These are phyloP conservation scores for Acanthamoeba lenticulata DNA, from an alignment of 208 protist genomes.

Conservation along the genomic window DNA sequence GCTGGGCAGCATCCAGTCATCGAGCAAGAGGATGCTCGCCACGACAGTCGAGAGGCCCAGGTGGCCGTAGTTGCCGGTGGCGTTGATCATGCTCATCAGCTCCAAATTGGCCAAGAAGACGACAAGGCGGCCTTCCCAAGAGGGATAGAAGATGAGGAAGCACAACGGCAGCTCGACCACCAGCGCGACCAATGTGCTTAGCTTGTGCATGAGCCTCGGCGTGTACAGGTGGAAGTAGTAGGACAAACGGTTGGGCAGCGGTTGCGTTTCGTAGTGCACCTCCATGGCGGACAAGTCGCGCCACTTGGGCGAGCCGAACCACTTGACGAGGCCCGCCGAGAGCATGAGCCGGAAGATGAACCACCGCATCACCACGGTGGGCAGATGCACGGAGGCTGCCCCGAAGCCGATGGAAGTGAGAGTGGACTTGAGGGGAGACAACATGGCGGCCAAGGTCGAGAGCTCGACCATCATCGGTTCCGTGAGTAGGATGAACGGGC, in stretches of 20 bases:
- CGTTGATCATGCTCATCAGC: conserved; percentile 48
- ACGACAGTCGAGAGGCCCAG: not conserved
- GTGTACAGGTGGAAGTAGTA: conserved; percentile 39
- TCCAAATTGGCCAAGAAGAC: not conserved
- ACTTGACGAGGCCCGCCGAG: conserved; percentile 46
- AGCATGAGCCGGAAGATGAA: conserved; percentile 43
- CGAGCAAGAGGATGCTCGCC: conserved; percentile 41
- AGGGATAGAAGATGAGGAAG: conserved; percentile 43
- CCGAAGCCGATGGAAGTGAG: not conserved
- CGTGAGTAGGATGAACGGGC: conserved; percentile 46
- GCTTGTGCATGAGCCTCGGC: not conserved
- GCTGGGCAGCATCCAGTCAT: conserved; percentile 52
- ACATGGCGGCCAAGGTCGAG: not conserved
- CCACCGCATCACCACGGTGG: not conserved
- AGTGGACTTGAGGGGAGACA: not conserved
- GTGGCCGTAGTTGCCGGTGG: conserved; percentile 11
- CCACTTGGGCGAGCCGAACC: conserved; percentile 46
- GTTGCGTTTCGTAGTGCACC: conserved; percentile 61
- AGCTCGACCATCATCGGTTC: conserved; percentile 59
- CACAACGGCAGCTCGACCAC: conserved; percentile 20
- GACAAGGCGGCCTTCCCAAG: not conserved
- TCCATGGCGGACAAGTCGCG: conserved; percentile 14
- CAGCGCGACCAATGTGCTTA: conserved; percentile 16
- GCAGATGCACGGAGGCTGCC: not conserved
- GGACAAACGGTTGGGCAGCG: conserved; percentile 36